Evolutionary conservation across 768 basidiomycete genomes (phyloP), one percentile per base, ranked within the genome.

Genomic region (Gelatoporia subvermispora): DNA sequence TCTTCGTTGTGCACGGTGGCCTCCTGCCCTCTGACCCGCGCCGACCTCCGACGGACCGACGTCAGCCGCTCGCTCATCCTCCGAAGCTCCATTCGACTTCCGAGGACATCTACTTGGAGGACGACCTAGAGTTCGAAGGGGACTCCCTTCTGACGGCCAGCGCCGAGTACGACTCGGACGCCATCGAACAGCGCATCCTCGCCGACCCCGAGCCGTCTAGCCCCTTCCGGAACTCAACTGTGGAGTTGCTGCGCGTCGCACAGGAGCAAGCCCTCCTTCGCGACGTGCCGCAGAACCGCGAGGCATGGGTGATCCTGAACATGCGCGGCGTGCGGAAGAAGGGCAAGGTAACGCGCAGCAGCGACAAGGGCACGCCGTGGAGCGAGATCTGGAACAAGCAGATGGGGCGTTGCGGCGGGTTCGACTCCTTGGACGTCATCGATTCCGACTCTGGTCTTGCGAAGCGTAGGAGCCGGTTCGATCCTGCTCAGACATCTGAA

Each of bases 1-100:
- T 82, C 1, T 83, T 82, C 67, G 73, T 94, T 41, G 88, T 84
- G 1, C 93, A 96, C 56, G 93, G 82, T 1, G 94, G 94, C 5
- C 59, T 95, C 17, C 74, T 97, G 2, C 76, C 92, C 0, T 76
- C 73, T 4, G 81, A 95, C 60, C 85, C 90, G 2, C 67, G 64
- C 1, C 76, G 72, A 51, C 61, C 76, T 23, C 62, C 68, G 16
- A 70, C 68, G 20, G 70, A 81, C 55, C 65, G 68, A 21, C 71
- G 67, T 10, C 92, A 94, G 59, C 92, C 92, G 2, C 75, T 94
- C 16, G 78, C 87, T 2, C 77, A 74, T 45, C 60, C 77, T n/a
- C 86, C 85, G 8, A 47, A 51, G 1, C 58, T 73, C 0, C 62
- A 66, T 4, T 35, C 36, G n/a, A 48, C 52, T 13, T 22, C 47